Evolutionary conservation across 129 eudicot genomes (phyloP).

Genomic region (Silybum marianum): DNA sequence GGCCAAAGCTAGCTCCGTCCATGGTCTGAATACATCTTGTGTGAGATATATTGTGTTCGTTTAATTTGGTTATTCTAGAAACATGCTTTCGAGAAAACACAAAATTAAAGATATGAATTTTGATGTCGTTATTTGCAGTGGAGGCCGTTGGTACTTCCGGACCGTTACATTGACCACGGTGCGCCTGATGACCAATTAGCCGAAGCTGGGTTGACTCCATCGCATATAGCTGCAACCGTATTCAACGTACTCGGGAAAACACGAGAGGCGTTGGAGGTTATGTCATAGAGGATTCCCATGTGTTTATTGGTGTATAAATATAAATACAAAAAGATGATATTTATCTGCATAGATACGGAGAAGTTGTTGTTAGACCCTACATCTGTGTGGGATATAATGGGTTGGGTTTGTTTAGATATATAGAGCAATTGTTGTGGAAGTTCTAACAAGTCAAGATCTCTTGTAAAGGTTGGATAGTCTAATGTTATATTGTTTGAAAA

Average conservation of each 20-base stretch:
- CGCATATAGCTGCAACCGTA: constrained; percentile 93
- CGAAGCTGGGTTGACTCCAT: constrained; percentile 85
- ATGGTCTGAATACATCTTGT: no score
- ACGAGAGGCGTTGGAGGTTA: constrained; percentile 85
- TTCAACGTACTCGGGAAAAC: constrained; percentile 79
- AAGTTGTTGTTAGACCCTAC: constrained; percentile 6
- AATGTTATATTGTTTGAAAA: background rate
- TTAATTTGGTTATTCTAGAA: background rate
- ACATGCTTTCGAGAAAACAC: background rate
- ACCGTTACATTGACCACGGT: constrained; percentile 91
- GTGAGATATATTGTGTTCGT: background rate
- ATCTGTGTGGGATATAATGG: background rate
- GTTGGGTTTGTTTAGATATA: background rate
- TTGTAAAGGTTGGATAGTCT: constrained; percentile 6
- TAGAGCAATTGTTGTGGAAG: constrained; percentile 16
- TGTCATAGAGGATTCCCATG: constrained; percentile 47
- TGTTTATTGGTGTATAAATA: constrained; percentile 17
- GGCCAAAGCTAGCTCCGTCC: no score
- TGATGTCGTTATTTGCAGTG: constrained; percentile 59
- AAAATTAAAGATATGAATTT: background rate
- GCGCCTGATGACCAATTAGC: constrained; percentile 79
- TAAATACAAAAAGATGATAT: background rate
- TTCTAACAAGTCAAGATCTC: background rate
- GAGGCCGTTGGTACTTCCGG: constrained; percentile 96
- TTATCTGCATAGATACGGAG: constrained; percentile 35